Percentiles rank a stretch among this genome's conserved stretches.
These are phyloP conservation scores for Solanum habrochaites DNA, from an alignment of 257 asterid species.

Conservation along the genomic window DNA sequence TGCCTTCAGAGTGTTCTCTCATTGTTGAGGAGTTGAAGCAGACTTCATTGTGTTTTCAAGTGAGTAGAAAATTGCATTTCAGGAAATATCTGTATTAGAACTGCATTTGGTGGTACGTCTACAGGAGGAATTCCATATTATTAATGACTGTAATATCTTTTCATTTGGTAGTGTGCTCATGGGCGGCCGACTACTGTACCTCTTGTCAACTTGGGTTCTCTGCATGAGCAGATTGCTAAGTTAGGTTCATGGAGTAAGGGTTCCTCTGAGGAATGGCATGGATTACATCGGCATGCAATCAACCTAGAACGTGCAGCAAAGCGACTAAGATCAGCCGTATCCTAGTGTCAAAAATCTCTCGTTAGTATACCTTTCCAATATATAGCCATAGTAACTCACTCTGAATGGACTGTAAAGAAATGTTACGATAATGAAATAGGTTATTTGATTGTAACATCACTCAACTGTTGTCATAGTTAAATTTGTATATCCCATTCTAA, in stretches of 20 bases:
- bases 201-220: conserved; percentile 50
- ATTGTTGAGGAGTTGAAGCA: conserved; percentile 81
- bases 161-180: conserved; percentile 71
- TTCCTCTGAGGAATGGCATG: conserved; percentile 51
- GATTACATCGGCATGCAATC: conserved; percentile 42
- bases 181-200: conserved; percentile 97
- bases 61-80: conserved; percentile 19
- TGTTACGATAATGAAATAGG: background rate
- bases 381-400: background rate
- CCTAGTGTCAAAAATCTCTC: background rate
- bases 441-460: background rate
- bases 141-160: background rate
- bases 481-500: background rate
- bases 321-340: conserved; percentile 41
- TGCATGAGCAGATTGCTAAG: conserved; percentile 49
- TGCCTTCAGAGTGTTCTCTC: conserved; percentile 89
- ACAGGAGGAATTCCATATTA: background rate
- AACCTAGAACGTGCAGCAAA: conserved; percentile 37
- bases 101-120: background rate
- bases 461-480: background rate
- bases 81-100: background rate
- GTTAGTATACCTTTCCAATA: background rate
- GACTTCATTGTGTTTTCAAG: conserved; percentile 92
- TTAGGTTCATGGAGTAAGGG: conserved; percentile 13
- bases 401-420: background rate